Evolutionary conservation across 352 stramenopile species (phyloP).

Genomic region (Pythium aquatile): DNA sequence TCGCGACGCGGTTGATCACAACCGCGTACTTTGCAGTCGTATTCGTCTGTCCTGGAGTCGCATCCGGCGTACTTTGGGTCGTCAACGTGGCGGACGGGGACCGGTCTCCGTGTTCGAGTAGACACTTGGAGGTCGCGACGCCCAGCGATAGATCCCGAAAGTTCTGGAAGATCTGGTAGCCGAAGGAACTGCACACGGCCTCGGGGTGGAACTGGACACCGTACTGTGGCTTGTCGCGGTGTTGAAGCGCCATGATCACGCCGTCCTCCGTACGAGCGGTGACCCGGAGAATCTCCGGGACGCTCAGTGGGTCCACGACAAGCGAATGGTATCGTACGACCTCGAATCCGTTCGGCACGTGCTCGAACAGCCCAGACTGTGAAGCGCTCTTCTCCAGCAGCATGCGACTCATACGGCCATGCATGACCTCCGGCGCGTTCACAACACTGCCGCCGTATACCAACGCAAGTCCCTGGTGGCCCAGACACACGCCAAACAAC

Average conservation of each 20-base stretch:
- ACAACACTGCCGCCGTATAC: slow-evolving; percentile 85
- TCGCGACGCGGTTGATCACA: slow-evolving; percentile 36
- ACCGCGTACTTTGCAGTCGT: slow-evolving; percentile 33
- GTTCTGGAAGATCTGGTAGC: slow-evolving; percentile 88
- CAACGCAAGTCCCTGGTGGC: slow-evolving; percentile 93
- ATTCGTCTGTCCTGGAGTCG: neutral
- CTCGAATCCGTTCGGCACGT: slow-evolving; percentile 70
- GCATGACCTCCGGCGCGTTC: slow-evolving; percentile 88
- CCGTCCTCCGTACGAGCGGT: slow-evolving; percentile 66
- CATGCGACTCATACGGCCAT: slow-evolving; percentile 90
- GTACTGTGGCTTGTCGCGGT: slow-evolving; percentile 86
- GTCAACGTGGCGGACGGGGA: neutral
- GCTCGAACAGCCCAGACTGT: slow-evolving; percentile 44
- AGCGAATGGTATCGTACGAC: slow-evolving; percentile 98
- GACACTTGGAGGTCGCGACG: slow-evolving; percentile 40
- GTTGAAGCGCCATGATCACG: slow-evolving; percentile 90
- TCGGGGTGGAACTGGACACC: slow-evolving; percentile 98
- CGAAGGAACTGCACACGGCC: slow-evolving; percentile 88
- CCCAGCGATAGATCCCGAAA: slow-evolving; percentile 73
- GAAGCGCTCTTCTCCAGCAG: slow-evolving; percentile 28
- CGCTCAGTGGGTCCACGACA: slow-evolving; percentile 54
- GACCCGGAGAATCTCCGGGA: slow-evolving; percentile 50
- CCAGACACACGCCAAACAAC: slow-evolving; percentile 96
- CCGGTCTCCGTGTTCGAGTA: slow-evolving; percentile 45
- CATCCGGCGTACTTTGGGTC: neutral